Conservation (phyloP, 2,329 filamentous ascomycete species). For the Aspergillus versicolor region DNA sequence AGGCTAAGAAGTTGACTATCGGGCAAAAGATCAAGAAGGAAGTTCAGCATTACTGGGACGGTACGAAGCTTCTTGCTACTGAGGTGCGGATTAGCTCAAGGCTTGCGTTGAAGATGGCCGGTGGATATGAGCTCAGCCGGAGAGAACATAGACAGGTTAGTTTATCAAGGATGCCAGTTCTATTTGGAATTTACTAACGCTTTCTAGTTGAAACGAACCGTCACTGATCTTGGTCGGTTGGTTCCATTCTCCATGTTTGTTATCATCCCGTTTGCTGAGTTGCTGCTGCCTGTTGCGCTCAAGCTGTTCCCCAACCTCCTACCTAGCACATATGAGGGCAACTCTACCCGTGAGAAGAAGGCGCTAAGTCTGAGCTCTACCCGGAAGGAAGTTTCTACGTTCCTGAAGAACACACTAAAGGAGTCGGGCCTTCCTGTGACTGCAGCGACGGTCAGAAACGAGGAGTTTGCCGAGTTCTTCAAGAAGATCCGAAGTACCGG, state of each 20-base stretch:
- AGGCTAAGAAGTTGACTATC: constrained; percentile 81
- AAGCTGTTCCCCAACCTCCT: constrained; percentile 97
- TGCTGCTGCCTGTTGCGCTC: constrained; percentile 85
- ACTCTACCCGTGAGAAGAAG: constrained; percentile 87
- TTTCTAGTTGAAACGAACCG: constrained; percentile 75
- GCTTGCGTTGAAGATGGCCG: constrained; percentile 93
- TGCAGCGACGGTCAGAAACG: constrained; percentile 77
- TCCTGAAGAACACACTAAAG: constrained; percentile 81
- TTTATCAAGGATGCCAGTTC: not conserved
- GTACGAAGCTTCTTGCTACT: constrained; percentile 87
- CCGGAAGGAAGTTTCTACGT: constrained; percentile 88
- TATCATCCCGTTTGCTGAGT: constrained; percentile 92
- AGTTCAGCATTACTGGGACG: constrained; percentile 93
- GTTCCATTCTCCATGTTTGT: constrained; percentile 97
- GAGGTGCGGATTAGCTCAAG: constrained; percentile 92
- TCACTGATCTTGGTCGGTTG: constrained; percentile 86
- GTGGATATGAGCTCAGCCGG: constrained; percentile 91
- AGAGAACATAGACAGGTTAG: constrained; percentile 81
- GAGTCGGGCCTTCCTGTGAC: constrained; percentile 93
- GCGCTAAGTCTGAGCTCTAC: constrained; percentile 77
- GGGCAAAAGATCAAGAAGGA: constrained; percentile 96
- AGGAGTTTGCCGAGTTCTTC: constrained; percentile 97
- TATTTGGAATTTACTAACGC: constrained; percentile 12
- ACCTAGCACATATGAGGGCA: constrained; percentile 93
- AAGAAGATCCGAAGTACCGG: constrained; percentile 90